phyloP scores from a whole-genome alignment of 2,329 filamentous ascomycete species.

The Capronia americana region DNA sequence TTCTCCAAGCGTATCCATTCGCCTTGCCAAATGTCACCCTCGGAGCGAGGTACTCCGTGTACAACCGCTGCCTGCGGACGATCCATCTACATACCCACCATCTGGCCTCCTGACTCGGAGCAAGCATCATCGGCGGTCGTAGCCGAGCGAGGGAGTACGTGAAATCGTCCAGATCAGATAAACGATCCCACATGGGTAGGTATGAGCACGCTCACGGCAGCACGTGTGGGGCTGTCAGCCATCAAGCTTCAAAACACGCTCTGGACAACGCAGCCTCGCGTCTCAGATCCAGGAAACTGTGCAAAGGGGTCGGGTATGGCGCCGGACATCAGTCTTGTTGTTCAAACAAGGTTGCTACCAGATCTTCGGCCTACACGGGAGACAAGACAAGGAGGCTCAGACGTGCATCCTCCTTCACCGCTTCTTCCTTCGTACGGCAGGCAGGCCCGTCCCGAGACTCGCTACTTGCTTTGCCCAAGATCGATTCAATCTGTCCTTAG shows the following conservation, averaged over 20 bases:
- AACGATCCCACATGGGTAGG: neutral
- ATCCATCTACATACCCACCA: too few relatives aligned
- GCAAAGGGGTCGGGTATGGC: neutral
- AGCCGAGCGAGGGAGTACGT: neutral
- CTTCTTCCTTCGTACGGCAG: constrained; percentile 10
- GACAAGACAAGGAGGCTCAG: neutral
- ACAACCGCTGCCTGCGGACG: constrained; percentile 3
- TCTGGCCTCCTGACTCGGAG: constrained; percentile 5
- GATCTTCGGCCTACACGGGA: constrained; percentile 8
- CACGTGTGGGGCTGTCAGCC: neutral
- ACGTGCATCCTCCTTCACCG: constrained; percentile 8
- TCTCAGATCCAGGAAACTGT: neutral
- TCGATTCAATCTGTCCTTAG: neutral
- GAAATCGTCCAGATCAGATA: neutral
- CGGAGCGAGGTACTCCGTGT: constrained; percentile 18
- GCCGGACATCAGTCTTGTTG: constrained; percentile 6
- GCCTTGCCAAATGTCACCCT: constrained; percentile 13
- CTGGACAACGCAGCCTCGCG: neutral
- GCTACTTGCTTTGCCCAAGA: neutral
- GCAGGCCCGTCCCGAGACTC: constrained; percentile 9
- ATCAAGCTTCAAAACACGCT: too few relatives aligned
- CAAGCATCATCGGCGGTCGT: too few relatives aligned
- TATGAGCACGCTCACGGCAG: neutral
- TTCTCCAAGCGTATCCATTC: constrained; percentile 10
- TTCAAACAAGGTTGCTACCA: constrained; percentile 33